Evolutionary conservation across 805 yeast genomes (phyloP).

Genomic region (Kluyveromyces nonfermentans): DNA sequence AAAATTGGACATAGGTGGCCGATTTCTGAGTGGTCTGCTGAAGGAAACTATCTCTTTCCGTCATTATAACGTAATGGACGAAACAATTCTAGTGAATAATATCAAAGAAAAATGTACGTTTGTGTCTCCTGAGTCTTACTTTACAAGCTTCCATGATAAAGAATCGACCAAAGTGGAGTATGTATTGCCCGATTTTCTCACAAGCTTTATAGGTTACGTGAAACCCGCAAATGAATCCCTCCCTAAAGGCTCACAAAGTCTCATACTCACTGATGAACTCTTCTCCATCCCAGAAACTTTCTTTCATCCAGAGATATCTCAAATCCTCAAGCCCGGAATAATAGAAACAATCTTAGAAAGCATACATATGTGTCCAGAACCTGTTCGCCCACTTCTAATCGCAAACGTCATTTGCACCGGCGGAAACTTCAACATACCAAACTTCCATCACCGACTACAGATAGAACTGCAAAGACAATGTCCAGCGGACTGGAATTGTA

Average conservation of each 20-base stretch:
- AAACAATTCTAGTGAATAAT: constrained; percentile 71
- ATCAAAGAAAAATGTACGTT: constrained; percentile 58
- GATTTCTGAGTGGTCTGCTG: constrained; percentile 69
- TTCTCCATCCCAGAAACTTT: constrained; percentile 80
- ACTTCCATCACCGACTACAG: constrained; percentile 52
- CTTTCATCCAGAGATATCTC: constrained; percentile 77
- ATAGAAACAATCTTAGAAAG: constrained; percentile 61
- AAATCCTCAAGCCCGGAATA: constrained; percentile 71
- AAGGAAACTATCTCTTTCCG: constrained; percentile 81
- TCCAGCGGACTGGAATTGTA: constrained; percentile 63
- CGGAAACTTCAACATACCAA: constrained; percentile 66
- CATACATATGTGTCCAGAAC: constrained; percentile 61
- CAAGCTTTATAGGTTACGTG: constrained; percentile 68
- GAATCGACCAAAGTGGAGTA: constrained; percentile 47
- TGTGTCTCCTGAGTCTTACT: constrained; percentile 41
- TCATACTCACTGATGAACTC: constrained; percentile 71
- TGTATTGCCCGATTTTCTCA: constrained; percentile 80
- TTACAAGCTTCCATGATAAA: constrained; percentile 23
- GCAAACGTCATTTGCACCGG: constrained; percentile 78
- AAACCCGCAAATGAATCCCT: constrained; percentile 28
- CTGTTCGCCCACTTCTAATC: constrained; percentile 61
- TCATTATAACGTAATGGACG: constrained; percentile 90
- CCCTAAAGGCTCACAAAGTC: constrained; percentile 50
- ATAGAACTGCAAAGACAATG: constrained; percentile 56
- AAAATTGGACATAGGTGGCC: constrained; percentile 81